Evolutionary conservation across 2,329 filamentous ascomycete genomes (phyloP).

Genomic region (Aureobasidium pullulans): DNA sequence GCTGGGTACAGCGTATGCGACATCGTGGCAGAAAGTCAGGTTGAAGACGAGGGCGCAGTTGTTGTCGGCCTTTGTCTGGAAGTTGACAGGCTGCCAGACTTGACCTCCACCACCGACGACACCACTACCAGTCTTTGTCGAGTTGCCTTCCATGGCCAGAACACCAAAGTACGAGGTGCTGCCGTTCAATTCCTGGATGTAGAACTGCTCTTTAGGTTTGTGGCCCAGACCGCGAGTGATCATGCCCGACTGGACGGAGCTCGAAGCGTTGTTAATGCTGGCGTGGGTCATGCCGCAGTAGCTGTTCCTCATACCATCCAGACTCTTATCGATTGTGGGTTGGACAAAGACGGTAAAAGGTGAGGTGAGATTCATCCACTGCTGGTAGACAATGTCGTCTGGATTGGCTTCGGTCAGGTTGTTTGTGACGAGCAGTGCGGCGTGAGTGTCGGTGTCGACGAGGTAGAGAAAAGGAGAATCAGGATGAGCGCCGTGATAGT

Average conservation of each 20-base stretch:
- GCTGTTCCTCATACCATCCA: slow-evolving; percentile 68
- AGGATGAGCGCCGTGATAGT: slow-evolving; percentile 59
- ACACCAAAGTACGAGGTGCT: slow-evolving; percentile 67
- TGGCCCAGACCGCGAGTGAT: slow-evolving; percentile 59
- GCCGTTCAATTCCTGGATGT: slow-evolving; percentile 65
- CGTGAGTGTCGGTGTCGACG: slow-evolving; percentile 75
- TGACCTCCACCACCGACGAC: slow-evolving; percentile 64
- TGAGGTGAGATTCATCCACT: slow-evolving; percentile 50
- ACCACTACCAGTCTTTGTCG: slow-evolving; percentile 46
- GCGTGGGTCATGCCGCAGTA: slow-evolving; percentile 69
- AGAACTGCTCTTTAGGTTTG: slow-evolving; percentile 80
- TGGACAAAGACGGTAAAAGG: slow-evolving; percentile 70
- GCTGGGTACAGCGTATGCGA: slow-evolving; percentile 84
- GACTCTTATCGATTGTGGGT: slow-evolving; percentile 49
- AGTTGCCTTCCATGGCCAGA: slow-evolving; percentile 54
- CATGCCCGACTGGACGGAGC: slow-evolving; percentile 49
- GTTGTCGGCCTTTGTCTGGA: slow-evolving; percentile 44
- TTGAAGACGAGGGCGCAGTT: slow-evolving; percentile 84
- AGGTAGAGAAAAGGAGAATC: slow-evolving; percentile 58
- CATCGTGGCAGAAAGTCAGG: slow-evolving; percentile 79
- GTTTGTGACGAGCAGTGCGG: slow-evolving; percentile 71
- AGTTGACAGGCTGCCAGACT: slow-evolving; percentile 59
- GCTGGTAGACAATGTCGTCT: slow-evolving; percentile 41
- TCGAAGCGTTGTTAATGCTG: slow-evolving; percentile 31
- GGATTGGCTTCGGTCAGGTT: slow-evolving; percentile 54